Conservation (phyloP, 2,329 filamentous ascomycete species). For the Fonsecaea erecta region DNA sequence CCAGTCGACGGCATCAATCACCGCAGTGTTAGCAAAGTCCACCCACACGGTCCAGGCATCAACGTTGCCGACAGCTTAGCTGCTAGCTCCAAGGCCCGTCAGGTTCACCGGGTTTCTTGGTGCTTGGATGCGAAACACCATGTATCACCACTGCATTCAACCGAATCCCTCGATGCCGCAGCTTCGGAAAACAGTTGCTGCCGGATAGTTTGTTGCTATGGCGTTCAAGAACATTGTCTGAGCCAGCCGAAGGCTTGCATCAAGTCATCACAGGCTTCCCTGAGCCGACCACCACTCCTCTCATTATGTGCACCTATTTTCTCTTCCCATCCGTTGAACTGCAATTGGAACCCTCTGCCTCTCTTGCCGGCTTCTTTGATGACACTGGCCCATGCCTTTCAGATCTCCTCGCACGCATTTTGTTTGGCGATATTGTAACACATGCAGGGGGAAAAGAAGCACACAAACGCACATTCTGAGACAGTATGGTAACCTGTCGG, state of each 20-base stretch:
- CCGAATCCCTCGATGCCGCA: not conserved
- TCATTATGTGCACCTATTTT: slow-evolving; percentile 86
- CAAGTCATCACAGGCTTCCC: slow-evolving; percentile 78
- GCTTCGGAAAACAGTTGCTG: slow-evolving; percentile 57
- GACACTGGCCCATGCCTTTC: slow-evolving; percentile 88
- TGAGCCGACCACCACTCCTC: slow-evolving; percentile 79
- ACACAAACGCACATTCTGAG: slow-evolving; percentile 42
- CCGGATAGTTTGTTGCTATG: slow-evolving; percentile 51
- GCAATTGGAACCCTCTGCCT: slow-evolving; percentile 85
- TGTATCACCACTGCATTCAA: no score
- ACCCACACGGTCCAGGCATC: slow-evolving; percentile 71
- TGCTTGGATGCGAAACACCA: no score
- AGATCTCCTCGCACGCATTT: slow-evolving; percentile 93
- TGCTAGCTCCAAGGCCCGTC: slow-evolving; percentile 49
- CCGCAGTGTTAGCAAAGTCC: slow-evolving; percentile 62
- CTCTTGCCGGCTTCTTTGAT: slow-evolving; percentile 89
- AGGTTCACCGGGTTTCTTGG: no score
- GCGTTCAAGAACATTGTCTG: slow-evolving; percentile 49
- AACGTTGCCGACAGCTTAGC: slow-evolving; percentile 65
- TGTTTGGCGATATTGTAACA: slow-evolving; percentile 84
- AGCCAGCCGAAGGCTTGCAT: slow-evolving; percentile 78
- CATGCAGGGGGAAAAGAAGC: not conserved
- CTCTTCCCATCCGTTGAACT: slow-evolving; percentile 91
- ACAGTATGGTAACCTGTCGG: slow-evolving; percentile 50
- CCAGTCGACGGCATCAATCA: slow-evolving; percentile 68